Base-by-base conservation (phyloP, 768 basidiomycete species). In the Pisolithus albus region DNA sequence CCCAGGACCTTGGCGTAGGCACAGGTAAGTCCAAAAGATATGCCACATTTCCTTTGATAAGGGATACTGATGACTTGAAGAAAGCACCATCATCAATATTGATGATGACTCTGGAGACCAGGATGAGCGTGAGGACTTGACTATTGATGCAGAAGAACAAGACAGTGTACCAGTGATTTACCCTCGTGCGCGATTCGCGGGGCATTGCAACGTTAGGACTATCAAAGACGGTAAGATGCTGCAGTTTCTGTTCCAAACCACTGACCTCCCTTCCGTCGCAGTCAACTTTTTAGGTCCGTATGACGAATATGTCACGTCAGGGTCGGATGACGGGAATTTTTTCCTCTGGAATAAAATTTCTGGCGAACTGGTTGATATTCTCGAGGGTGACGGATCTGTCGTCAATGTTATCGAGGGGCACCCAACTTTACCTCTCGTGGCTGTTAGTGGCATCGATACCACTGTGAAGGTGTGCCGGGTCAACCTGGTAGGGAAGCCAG, bases 331-430 rank as follows among this genome's bases (percentile, higher is more conserved):
- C 56, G 88, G 88, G 1, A 83, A 88, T 62, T 84, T 87, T 66
- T 95, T 95, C 64, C 73, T 93, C 13, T 95, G 92, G 92, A 72
- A 80, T 53, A 93, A 93, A 61, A 65, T 69, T 16, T 76, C 76
- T 15, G 84, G 82, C 0, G 65, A 65, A 11, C 66, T 93, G 9
- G 79, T 81, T 49, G 88, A 86, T 13, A 82, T 95, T 42, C 82
- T 88, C 57, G 88, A 93, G 71, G 92, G 91, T 34, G 92, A 95
- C 58, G 75, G 77, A 21, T 76, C 70, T 47, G 80, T 92, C 3
- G 92, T 93, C 15, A 95, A 94, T 63, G 87, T 87, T 59, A 80
- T 95, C 48, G 91, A 93, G 66, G 82, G 81, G 1, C 90, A 94
- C 57, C 74, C 92, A 0, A 75, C 80, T 40, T 69, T 92, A 15